Evolutionary conservation across 805 yeast species (phyloP).

Genomic region (Metschnikowia drakensbergensis): DNA sequence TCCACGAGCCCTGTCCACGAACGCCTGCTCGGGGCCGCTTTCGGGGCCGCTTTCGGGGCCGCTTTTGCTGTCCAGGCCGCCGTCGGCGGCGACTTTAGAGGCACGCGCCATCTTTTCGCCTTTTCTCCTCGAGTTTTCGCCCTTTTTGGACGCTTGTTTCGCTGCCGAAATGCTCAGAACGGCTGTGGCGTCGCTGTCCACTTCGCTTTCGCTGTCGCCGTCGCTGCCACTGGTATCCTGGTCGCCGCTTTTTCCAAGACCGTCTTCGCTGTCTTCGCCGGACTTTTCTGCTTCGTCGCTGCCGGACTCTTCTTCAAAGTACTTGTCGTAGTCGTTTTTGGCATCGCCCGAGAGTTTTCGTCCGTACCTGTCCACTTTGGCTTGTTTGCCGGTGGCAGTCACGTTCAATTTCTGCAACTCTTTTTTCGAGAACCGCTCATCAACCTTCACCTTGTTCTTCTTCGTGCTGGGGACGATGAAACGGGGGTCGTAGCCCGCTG

Average conservation of each 20-base stretch:
- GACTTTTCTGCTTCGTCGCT: conserved; percentile 21
- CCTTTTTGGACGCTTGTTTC: background rate
- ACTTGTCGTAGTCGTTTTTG: conserved; percentile 47
- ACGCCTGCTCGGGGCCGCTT: conserved; percentile 5
- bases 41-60: background rate
- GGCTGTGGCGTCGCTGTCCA: background rate
- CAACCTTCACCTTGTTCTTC: conserved; percentile 72
- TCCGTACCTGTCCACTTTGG: conserved; percentile 84
- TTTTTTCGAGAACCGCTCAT: conserved; percentile 73
- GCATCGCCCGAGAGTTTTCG: conserved; percentile 51
- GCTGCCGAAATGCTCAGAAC: background rate
- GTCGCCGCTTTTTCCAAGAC: background rate
- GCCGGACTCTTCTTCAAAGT: conserved; percentile 47
- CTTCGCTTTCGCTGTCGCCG: background rate
- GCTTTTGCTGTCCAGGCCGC: background rate
- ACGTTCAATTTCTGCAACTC: conserved; percentile 50
- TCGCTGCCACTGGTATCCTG: conserved; percentile 2
- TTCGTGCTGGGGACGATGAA: conserved; percentile 71
- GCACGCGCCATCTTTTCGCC: background rate
- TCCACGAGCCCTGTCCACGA: conserved; percentile 65
- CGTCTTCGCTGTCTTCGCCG: conserved; percentile 15
- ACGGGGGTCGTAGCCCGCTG: conserved; percentile 83
- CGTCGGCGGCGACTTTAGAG: background rate
- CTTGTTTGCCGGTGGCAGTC: conserved; percentile 48
- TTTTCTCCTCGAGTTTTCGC: background rate